A percentile compares a stretch with the other conserved stretches of the same genome.
phyloP scores from a whole-genome alignment of 345 rosid species.

The Lagerstroemia speciosa region DNA sequence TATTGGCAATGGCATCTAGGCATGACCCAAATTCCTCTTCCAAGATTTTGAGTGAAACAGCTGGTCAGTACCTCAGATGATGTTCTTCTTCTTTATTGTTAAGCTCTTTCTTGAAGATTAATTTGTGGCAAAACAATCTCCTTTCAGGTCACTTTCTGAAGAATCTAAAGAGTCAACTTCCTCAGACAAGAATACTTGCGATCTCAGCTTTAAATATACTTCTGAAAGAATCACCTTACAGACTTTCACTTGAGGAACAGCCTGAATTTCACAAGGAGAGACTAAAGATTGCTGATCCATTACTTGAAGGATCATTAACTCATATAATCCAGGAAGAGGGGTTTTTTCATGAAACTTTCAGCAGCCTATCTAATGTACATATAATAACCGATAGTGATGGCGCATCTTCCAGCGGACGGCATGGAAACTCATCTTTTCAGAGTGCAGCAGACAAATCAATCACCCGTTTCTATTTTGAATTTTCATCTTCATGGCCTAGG shows the following conservation, averaged over 20 bases:
- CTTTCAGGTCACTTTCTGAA: conserved; percentile 87
- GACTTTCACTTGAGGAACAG: conserved; percentile 44
- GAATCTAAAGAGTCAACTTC: conserved; percentile 94
- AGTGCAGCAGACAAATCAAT: conserved; percentile 88
- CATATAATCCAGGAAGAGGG: conserved; percentile 85
- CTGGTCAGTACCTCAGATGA: conserved; percentile 39
- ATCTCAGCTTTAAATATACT: conserved; percentile 89
- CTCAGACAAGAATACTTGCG: conserved; percentile 97
- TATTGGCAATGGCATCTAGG: conserved; percentile 84
- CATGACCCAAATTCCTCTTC: conserved; percentile 58
- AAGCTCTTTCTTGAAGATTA: neutral
- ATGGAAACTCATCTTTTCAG: conserved; percentile 78
- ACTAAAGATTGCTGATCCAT: conserved; percentile 42
- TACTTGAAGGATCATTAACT: conserved; percentile 72
- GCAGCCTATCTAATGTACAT: conserved; percentile 93
- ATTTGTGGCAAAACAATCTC: conserved; percentile 8
- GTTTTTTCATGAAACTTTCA: conserved; percentile 77
- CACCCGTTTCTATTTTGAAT: conserved; percentile 90
- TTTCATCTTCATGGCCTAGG: conserved; percentile 97
- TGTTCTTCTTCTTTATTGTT: neutral
- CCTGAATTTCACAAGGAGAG: conserved; percentile 17
- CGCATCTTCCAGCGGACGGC: conserved; percentile 69
- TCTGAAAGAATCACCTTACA: conserved; percentile 90
- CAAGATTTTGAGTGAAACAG: conserved; percentile 71
- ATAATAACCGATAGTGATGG: conserved; percentile 64